phyloP scores from a whole-genome alignment of 2,329 filamentous ascomycete genomes.

The Capronia coronata region DNA sequence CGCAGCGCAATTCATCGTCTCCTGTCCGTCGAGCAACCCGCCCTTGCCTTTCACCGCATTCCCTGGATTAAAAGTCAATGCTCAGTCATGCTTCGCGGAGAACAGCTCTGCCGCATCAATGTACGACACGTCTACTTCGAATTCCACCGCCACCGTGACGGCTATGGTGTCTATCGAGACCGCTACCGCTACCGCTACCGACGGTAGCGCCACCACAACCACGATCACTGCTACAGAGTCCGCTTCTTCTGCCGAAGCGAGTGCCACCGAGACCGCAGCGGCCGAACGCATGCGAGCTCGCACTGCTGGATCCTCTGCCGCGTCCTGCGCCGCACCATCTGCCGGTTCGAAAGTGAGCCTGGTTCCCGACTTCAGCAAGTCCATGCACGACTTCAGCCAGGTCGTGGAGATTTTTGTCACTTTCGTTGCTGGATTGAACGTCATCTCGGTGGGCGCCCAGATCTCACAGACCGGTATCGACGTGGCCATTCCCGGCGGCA shows the following conservation, averaged over 20 bases:
- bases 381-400: slow-evolving; percentile 12
- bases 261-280: neutral
- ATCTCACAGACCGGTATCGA: slow-evolving; percentile 12
- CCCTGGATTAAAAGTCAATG: slow-evolving; percentile 41
- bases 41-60: slow-evolving; percentile 59
- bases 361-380: slow-evolving; percentile 20
- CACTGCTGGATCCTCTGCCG: neutral
- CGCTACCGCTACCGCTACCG: slow-evolving; percentile 5
- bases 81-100: slow-evolving; percentile 20
- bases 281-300: slow-evolving; percentile 1
- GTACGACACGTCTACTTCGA: neutral
- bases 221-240: slow-evolving; percentile 2
- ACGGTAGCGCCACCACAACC: slow-evolving; percentile 2
- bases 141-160: neutral
- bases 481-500: slow-evolving; percentile 17
- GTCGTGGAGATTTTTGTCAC: slow-evolving; percentile 21
- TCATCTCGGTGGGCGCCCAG: slow-evolving; percentile 17
- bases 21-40: slow-evolving; percentile 58
- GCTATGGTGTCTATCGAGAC: too few species aligned
- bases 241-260: neutral
- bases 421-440: slow-evolving; percentile 25
- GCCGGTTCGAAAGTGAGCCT: slow-evolving; percentile 21
- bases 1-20: slow-evolving; percentile 64
- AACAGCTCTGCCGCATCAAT: neutral
- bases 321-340: slow-evolving; percentile 12